These are phyloP conservation scores for Chaetomium fimeti DNA, from an alignment of 495 filamentous ascomycete genomes.

Conservation along the genomic window DNA sequence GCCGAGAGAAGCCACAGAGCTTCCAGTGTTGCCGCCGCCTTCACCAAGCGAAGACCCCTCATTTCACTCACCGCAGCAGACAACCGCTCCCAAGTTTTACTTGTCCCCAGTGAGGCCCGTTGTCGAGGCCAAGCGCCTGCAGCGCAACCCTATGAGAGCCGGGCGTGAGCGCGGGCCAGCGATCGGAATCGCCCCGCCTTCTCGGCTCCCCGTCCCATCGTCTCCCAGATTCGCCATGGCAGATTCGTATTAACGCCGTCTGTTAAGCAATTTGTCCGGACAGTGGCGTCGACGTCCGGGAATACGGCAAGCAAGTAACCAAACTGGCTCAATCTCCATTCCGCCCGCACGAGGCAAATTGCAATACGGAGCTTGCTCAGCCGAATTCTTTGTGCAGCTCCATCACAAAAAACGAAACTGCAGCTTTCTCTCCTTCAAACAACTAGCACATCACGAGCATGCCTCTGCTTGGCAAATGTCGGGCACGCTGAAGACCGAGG, in stretches of 20 bases:
- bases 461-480: slow-evolving; percentile 22
- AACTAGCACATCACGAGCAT: not conserved
- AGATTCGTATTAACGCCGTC: slow-evolving; percentile 11
- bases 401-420: slow-evolving; percentile 5
- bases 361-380: slow-evolving; percentile 7
- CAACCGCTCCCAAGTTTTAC: slow-evolving; percentile 10
- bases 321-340: slow-evolving; percentile 20
- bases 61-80: slow-evolving; percentile 25
- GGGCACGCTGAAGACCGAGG: not conserved
- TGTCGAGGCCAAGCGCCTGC: slow-evolving; percentile 33
- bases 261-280: slow-evolving; percentile 15
- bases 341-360: slow-evolving; percentile 18
- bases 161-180: too few species aligned
- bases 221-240: slow-evolving; percentile 2
- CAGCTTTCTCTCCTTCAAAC: slow-evolving; percentile 1
- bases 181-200: slow-evolving; percentile 21
- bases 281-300: slow-evolving; percentile 11
- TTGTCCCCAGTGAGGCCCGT: slow-evolving; percentile 26
- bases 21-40: slow-evolving; percentile 22
- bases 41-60: slow-evolving; percentile 17
- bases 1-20: slow-evolving; percentile 1
- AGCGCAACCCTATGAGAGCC: slow-evolving; percentile 16
- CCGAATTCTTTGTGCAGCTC: not conserved
- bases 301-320: slow-evolving; percentile 24
- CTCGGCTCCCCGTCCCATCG: slow-evolving; percentile 9